Evolutionary conservation across 331 rosid species (phyloP).

Genomic region (Acacia pycnantha): DNA sequence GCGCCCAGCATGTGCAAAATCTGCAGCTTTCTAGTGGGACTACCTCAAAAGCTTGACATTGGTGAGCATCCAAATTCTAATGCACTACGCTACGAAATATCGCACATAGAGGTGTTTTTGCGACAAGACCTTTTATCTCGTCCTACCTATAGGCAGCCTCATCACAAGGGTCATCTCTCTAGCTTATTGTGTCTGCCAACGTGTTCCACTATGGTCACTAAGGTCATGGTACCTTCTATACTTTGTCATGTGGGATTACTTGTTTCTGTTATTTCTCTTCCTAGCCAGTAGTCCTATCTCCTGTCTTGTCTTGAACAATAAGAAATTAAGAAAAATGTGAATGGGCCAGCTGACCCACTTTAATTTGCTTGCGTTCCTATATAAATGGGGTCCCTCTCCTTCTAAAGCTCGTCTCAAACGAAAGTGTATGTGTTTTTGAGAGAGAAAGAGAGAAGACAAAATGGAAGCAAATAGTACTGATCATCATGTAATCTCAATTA

Average conservation of each 20-base stretch:
- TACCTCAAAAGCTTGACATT: neutral
- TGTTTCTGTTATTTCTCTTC: conserved; percentile 23
- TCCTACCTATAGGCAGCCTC: neutral
- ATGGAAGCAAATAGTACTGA: conserved; percentile 35
- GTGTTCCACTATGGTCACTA: conserved; percentile 63
- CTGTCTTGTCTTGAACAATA: neutral
- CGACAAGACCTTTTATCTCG: conserved; percentile 33
- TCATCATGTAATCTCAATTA: conserved; percentile 44
- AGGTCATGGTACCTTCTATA: neutral
- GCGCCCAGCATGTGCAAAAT: neutral
- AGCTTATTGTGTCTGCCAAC: conserved; percentile 41
- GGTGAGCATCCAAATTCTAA: neutral
- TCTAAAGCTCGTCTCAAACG: conserved; percentile 7
- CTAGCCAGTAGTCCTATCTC: neutral
- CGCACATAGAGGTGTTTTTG: conserved; percentile 17
- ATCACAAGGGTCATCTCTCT: too few species aligned
- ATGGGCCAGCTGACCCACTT: neutral
- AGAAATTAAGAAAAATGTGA: neutral
- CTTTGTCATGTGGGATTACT: neutral
- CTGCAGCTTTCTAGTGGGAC: conserved; percentile 19
- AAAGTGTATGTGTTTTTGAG: neutral
- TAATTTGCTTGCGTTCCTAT: neutral
- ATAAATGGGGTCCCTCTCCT: conserved; percentile 30
- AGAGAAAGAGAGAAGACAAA: conserved; percentile 25
- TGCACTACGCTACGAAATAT: neutral